A percentile compares a stretch with the other conserved stretches of the same genome.
These are phyloP conservation scores for Puccinia triticina DNA, from an alignment of 1,284 basidiomycete species.

Conservation along the genomic window DNA sequence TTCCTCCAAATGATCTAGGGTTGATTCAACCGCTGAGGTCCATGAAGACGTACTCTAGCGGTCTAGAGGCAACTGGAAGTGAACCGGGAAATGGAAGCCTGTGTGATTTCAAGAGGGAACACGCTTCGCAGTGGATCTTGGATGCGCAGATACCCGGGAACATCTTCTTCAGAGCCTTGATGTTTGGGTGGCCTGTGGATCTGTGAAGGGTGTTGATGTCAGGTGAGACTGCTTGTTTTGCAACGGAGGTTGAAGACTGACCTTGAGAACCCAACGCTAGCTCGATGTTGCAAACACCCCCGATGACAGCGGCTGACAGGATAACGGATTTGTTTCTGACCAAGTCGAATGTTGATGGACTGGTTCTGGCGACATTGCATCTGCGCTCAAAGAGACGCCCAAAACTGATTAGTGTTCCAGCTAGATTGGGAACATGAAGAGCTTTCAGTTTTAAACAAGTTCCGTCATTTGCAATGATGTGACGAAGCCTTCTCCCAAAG, in stretches of 20 bases:
- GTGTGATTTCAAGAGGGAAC: slow-evolving; percentile 1
- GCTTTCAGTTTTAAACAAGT: background rate
- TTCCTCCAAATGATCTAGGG: no score
- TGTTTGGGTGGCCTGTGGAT: no score
- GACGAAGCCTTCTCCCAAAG: no score
- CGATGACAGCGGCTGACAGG: no score
- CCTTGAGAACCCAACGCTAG: no score
- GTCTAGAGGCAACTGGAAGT: no score
- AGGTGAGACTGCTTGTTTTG: no score
- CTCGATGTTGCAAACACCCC: no score
- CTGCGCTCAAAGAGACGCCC: background rate
- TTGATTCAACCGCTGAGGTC: no score
- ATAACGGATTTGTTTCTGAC: background rate
- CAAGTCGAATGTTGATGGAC: background rate
- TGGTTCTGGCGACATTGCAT: background rate
- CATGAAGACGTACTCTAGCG: no score
- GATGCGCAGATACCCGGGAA: background rate
- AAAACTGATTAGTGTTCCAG: background rate
- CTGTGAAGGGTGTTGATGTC: background rate
- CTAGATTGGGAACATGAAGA: slow-evolving; percentile 23
- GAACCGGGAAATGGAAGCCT: background rate
- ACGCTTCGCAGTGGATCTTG: slow-evolving; percentile 7
- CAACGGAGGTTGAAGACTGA: no score
- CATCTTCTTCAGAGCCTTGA: background rate
- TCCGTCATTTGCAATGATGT: no score